Conservation (phyloP, 2,329 filamentous ascomycete species). For the Amylocarpus encephaloides region DNA sequence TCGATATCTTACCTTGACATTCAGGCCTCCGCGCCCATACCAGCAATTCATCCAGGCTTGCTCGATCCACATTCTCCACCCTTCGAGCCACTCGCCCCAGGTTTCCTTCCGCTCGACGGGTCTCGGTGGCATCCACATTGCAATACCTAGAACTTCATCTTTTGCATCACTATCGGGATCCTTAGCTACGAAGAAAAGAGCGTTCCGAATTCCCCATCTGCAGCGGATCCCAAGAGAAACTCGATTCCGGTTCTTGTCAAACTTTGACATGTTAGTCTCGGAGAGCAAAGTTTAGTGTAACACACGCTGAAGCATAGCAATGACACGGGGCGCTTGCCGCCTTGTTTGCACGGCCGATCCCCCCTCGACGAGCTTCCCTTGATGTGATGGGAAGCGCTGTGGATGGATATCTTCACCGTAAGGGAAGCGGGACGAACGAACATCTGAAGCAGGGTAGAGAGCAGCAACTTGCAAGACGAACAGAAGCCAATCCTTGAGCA, state of each 20-base stretch:
- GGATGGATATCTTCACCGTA: too few relatives aligned
- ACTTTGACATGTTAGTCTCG: constrained; percentile 1
- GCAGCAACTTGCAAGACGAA: neutral
- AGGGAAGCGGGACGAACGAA: too few relatives aligned
- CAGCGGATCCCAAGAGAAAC: constrained; percentile 49
- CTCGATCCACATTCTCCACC: constrained; percentile 59
- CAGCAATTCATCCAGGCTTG: constrained; percentile 62
- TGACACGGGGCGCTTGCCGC: too few relatives aligned
- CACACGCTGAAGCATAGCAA: constrained; percentile 4
- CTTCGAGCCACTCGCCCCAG: constrained; percentile 57
- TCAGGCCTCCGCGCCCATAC: constrained; percentile 63
- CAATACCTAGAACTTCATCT: constrained; percentile 57
- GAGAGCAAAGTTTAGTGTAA: neutral
- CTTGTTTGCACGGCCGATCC: too few relatives aligned
- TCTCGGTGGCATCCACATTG: constrained; percentile 64
- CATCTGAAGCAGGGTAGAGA: too few relatives aligned
- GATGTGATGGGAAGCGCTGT: too few relatives aligned
- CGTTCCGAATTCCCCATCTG: constrained; percentile 63
- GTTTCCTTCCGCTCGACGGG: constrained; percentile 40
- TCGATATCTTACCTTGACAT: constrained; percentile 42
- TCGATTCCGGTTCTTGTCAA: constrained; percentile 13
- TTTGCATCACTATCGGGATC: constrained; percentile 38
- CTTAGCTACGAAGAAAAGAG: constrained; percentile 64
- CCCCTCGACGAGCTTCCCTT: too few relatives aligned
- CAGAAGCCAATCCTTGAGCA: neutral